phyloP scores from a whole-genome alignment of 108 stramenopile species.

The Nitzschia sp. region DNA sequence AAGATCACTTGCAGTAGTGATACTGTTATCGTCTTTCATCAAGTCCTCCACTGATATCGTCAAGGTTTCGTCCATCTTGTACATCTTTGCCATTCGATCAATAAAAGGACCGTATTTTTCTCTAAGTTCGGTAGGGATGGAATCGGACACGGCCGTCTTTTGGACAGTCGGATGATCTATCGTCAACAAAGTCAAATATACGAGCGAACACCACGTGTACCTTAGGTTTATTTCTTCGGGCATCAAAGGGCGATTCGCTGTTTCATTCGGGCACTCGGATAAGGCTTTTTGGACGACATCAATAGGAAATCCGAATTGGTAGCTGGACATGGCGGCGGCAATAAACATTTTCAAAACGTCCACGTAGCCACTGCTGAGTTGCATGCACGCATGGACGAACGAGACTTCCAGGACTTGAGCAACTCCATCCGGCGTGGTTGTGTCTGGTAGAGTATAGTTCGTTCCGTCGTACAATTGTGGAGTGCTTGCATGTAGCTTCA shows the following conservation, averaged over 20 bases:
- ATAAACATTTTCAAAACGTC: conserved; percentile 87
- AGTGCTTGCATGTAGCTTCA: no score
- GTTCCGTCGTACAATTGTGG: conserved; percentile 35
- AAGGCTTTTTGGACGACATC: conserved; percentile 36
- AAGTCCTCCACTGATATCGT: conserved; percentile 9
- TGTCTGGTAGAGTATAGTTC: conserved; percentile 39
- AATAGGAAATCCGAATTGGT: conserved; percentile 54
- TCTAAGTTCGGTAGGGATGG: conserved; percentile 22
- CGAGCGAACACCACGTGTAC: conserved; percentile 59
- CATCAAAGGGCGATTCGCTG: conserved; percentile 69
- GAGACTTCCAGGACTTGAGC: conserved; percentile 81
- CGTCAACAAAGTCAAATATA: conserved; percentile 55
- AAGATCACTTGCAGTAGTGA: conserved; percentile 21
- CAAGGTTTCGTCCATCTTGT: conserved; percentile 25
- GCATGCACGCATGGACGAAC: conserved; percentile 80
- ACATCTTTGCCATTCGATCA: conserved; percentile 22
- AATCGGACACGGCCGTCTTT: conserved; percentile 7
- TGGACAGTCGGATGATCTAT: conserved; percentile 6
- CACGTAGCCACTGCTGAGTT: conserved; percentile 71
- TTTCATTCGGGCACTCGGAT: conserved; percentile 42
- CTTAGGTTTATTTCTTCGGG: conserved; percentile 74
- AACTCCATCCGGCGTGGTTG: conserved; percentile 35
- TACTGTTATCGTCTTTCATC: conserved; percentile 15
- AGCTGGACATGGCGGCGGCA: conserved; percentile 71
- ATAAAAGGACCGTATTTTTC: conserved; percentile 23